Percentiles rank a stretch among this genome's conserved stretches.
Evolutionary conservation across 768 basidiomycete species (phyloP).

Genomic region (Tephrocybe sp.): DNA sequence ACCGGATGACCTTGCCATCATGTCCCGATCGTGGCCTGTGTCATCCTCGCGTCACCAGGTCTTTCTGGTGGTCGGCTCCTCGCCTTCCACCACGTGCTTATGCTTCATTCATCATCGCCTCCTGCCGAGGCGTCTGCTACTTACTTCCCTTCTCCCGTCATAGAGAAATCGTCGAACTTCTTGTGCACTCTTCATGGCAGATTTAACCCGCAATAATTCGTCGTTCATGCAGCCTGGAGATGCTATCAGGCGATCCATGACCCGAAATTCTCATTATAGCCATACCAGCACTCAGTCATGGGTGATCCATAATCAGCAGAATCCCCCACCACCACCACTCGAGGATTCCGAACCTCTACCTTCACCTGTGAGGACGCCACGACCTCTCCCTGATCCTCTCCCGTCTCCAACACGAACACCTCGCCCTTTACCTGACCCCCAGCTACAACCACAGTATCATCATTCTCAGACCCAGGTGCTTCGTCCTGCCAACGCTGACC

Average conservation of each 20-base stretch:
- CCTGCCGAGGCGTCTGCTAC: too few relatives aligned
- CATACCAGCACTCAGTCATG: conserved; percentile 35
- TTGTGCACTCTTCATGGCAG: conserved; percentile 5
- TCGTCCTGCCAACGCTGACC: conserved; percentile 18
- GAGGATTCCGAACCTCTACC: conserved; percentile 13
- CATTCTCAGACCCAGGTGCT: conserved; percentile 11
- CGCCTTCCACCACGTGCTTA: too few relatives aligned
- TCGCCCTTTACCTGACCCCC: conserved; percentile 32
- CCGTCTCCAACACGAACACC: conserved; percentile 24
- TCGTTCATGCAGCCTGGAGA: conserved; percentile 15
- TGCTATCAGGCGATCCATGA: conserved; percentile 16
- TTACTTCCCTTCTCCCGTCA: too few relatives aligned
- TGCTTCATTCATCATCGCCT: too few relatives aligned
- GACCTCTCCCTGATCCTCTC: conserved; percentile 31
- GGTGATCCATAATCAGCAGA: conserved; percentile 33
- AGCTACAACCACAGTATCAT: conserved; percentile 14
- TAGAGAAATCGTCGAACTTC: too few relatives aligned
- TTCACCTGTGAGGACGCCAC: conserved; percentile 24
- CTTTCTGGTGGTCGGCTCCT: too few relatives aligned
- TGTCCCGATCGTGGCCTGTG: too few relatives aligned
- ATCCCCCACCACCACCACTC: conserved; percentile 29
- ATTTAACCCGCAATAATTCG: conserved; percentile 15
- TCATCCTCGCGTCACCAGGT: too few relatives aligned
- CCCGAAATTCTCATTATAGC: conserved; percentile 20
- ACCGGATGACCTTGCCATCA: too few relatives aligned